Evolutionary conservation across 345 rosid species (phyloP), one percentile per base, ranked within the genome.

Genomic region (Gossypium mustelinum): DNA sequence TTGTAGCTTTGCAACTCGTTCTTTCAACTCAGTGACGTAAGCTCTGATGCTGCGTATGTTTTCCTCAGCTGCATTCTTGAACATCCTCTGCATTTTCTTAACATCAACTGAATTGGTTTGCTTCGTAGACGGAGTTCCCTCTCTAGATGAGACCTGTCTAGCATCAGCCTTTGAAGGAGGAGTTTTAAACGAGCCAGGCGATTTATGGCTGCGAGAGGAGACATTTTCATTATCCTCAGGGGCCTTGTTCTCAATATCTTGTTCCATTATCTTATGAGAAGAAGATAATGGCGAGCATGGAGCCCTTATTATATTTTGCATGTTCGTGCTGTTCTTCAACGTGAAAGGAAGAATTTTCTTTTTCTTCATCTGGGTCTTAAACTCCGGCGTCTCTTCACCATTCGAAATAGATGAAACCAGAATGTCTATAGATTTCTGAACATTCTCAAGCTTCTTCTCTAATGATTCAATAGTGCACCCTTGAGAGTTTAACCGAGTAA

Each of bases 61-160:
- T 76, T 92, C 98, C 85, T 94, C 98, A 13, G 97, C 95, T 50
- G 98, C 98, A 82, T 85, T 88, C 89, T 88, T 92, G 84, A 91
- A 94, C 97, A 94, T 59, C 63, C 29, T 59, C 77, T 92, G 88
- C 92, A 94, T 82, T 85, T 94, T 92, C 85, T 89, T 92, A 79
- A 94, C 94, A 85, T 91, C 90, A 39, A 94, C 89, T 22, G 98
- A 92, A 70, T 83, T 89, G 65, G 89, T 79, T 79, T 87, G 83
- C 69, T 85, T 76, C 1, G 86, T 60, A 39, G 79, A 71, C 14
- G 87, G 91, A 72, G 97, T 87, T 82, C 85, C 91, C 71, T 92
- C 92, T 79, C 86, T 90, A 25, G 94, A 88, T 20, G 87, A 82
- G 55, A 29, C 69, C 7, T 61, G 70, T 58, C 45, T 74, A 73